These are phyloP conservation scores for Skeletonema costatum DNA, from an alignment of 108 stramenopile genomes.

Conservation along the genomic window DNA sequence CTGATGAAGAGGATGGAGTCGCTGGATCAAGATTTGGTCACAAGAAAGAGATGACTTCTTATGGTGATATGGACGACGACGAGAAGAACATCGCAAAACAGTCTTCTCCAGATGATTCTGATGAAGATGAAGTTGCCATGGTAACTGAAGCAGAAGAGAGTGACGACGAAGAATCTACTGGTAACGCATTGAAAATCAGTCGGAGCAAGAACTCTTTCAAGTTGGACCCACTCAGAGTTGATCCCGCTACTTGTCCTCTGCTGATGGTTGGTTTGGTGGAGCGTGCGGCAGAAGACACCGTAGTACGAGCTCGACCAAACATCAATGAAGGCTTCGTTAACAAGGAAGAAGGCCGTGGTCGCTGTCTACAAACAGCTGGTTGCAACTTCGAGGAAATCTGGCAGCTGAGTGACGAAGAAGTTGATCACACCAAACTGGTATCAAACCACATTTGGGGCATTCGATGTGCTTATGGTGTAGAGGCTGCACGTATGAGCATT, in stretches of 20 bases:
- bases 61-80: constrained; percentile 72
- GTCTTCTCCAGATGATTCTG: constrained; percentile 18
- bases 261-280: constrained; percentile 97
- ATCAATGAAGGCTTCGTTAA: constrained; percentile 89
- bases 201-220: constrained; percentile 57
- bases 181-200: constrained; percentile 51
- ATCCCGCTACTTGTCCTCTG: constrained; percentile 88
- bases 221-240: constrained; percentile 68
- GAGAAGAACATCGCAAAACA: constrained; percentile 59
- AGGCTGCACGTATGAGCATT: constrained; percentile 94
- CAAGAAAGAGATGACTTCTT: constrained; percentile 63
- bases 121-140: constrained; percentile 41
- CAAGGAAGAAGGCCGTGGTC: constrained; percentile 84
- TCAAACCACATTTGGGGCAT: constrained; percentile 97
- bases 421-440: constrained; percentile 82
- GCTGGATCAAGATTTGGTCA: constrained; percentile 55
- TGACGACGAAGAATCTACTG: constrained; percentile 17
- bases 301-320: constrained; percentile 80
- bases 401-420: constrained; percentile 71
- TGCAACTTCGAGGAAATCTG: constrained; percentile 94
- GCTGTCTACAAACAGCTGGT: constrained; percentile 94
- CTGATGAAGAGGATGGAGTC: constrained; percentile 69
- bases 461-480: constrained; percentile 94
- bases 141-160: constrained; percentile 50
- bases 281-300: constrained; percentile 75